A percentile compares a stretch with the other conserved stretches of the same genome.
phyloP scores from a whole-genome alignment of 345 rosid species.

The Litchi chinensis region DNA sequence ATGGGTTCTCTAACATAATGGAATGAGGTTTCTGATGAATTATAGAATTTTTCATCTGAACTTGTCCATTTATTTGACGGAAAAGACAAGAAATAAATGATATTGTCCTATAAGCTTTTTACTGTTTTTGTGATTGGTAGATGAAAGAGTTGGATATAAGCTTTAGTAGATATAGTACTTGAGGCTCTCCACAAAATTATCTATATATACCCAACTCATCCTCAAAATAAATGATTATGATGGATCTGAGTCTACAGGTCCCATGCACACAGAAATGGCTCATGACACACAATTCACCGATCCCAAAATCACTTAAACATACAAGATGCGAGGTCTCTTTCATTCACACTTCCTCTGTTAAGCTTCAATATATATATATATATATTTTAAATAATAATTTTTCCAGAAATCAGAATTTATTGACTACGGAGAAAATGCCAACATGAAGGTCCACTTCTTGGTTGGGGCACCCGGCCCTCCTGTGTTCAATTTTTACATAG shows the following conservation, averaged over 20 bases:
- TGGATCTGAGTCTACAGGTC: constrained; percentile 8
- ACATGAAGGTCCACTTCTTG: constrained; percentile 15
- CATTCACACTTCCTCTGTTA: neutral
- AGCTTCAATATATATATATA: neutral
- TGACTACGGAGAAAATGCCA: neutral
- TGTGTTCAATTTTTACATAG: neutral
- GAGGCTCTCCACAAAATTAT: too few species aligned
- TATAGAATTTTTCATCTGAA: too few species aligned
- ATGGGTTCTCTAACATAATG: too few species aligned
- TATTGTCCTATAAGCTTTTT: too few species aligned
- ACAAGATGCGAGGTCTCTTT: constrained; percentile 18
- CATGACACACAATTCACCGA: neutral
- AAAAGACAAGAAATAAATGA: too few species aligned
- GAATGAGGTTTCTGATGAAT: too few species aligned
- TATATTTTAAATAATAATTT: too few species aligned
- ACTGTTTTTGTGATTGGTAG: too few species aligned
- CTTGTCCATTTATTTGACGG: too few species aligned
- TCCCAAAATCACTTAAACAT: constrained; percentile 11
- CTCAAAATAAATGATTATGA: constrained; percentile 13
- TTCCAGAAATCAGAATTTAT: neutral
- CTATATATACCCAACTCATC: neutral
- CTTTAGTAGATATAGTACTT: too few species aligned
- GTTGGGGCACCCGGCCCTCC: neutral
- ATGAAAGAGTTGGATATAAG: too few species aligned
- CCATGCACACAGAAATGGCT: constrained; percentile 19